These are phyloP conservation scores for Lecanosticta acicola DNA, from an alignment of 2,329 filamentous ascomycete genomes.

Conservation along the genomic window DNA sequence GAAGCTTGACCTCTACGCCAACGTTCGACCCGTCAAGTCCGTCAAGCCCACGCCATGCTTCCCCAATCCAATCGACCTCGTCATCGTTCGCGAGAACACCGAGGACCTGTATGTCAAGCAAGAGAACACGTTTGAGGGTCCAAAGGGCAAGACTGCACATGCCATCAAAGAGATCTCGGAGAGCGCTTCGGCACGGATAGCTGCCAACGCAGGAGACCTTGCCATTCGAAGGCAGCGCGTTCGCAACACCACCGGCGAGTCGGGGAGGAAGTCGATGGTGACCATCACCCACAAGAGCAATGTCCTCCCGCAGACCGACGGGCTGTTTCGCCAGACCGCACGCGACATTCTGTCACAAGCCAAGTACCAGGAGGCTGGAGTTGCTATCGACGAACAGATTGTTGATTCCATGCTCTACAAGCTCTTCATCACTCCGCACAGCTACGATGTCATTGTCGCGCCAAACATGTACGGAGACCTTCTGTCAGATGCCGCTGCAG, in stretches of 20 bases:
- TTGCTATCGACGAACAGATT: conserved; percentile 82
- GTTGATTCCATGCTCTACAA: conserved; percentile 99
- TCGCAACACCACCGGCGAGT: conserved; percentile 53
- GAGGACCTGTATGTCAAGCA: conserved; percentile 98
- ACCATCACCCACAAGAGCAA: conserved; percentile 99
- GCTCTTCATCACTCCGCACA: conserved; percentile 89
- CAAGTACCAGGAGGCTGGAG: conserved; percentile 58
- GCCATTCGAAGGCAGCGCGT: conserved; percentile 80
- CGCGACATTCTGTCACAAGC: conserved; percentile 63
- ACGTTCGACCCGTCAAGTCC: conserved; percentile 92
- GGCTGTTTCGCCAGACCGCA: conserved; percentile 80
- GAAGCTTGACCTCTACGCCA: conserved; percentile 90
- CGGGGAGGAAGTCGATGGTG: conserved; percentile 67
- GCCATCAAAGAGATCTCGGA: conserved; percentile 96
- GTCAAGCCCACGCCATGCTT: conserved; percentile 53
- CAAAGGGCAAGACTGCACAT: conserved; percentile 79
- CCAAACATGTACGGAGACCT: conserved; percentile 98
- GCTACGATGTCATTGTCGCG: conserved; percentile 96
- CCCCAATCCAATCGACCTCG: conserved; percentile 72
- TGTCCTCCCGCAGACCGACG: conserved; percentile 92
- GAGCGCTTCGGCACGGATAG: conserved; percentile 77
- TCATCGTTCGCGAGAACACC: conserved; percentile 98
- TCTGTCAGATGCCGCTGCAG: conserved; percentile 88
- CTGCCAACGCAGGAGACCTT: conserved; percentile 90
- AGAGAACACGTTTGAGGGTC: conserved; percentile 72